phyloP scores from a whole-genome alignment of 2,329 filamentous ascomycete species.

The Nigrospora osmanthi region DNA sequence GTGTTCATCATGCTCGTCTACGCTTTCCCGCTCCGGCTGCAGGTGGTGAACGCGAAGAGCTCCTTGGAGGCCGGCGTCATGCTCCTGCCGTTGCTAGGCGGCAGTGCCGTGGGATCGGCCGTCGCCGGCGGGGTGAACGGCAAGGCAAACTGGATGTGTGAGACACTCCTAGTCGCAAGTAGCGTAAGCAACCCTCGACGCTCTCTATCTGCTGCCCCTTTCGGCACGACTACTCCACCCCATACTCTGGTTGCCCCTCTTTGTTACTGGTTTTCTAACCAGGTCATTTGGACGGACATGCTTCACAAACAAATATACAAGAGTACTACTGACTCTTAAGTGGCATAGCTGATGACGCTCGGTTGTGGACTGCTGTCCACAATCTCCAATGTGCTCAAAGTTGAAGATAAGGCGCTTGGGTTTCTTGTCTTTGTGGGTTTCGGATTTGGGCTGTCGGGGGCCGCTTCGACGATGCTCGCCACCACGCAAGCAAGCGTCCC shows the following conservation, averaged over 20 bases:
- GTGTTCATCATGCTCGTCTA: constrained; percentile 41
- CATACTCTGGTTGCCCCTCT: too few relatives aligned
- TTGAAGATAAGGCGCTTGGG: constrained; percentile 38
- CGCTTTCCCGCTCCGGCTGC: constrained; percentile 39
- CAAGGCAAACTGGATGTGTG: constrained; percentile 30
- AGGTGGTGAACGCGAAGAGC: constrained; percentile 39
- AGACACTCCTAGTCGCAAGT: constrained; percentile 33
- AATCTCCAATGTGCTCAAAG: constrained; percentile 18
- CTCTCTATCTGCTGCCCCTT: too few relatives aligned
- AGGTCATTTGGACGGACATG: too few relatives aligned
- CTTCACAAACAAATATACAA: too few relatives aligned
- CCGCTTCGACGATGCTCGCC: constrained; percentile 38
- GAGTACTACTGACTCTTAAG: too few relatives aligned
- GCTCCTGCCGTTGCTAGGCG: constrained; percentile 45
- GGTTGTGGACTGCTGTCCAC: constrained; percentile 40
- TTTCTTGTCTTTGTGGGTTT: constrained; percentile 44
- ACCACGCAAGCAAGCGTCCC: constrained; percentile 29
- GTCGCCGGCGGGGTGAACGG: constrained; percentile 33
- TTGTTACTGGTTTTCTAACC: too few relatives aligned
- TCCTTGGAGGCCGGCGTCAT: constrained; percentile 39
- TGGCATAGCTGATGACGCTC: constrained; percentile 28
- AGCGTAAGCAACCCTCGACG: background rate
- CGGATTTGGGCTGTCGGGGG: constrained; percentile 41
- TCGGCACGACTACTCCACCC: too few relatives aligned
- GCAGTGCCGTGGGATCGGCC: constrained; percentile 35